Evolutionary conservation across 805 yeast genomes (phyloP).

Genomic region (Saccharomycopsis selenospora): DNA sequence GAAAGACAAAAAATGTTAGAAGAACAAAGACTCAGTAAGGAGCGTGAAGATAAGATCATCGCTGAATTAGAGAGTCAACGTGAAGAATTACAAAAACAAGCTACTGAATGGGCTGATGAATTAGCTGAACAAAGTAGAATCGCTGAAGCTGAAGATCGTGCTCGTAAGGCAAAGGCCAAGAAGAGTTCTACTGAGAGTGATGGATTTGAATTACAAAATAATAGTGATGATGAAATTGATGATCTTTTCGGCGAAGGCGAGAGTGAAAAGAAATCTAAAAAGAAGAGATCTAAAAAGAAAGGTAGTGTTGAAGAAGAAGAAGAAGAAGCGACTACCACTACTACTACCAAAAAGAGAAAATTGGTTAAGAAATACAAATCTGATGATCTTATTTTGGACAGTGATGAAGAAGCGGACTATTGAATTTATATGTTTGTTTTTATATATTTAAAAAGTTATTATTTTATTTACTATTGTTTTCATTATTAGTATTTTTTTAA

Average conservation of each 20-base stretch:
- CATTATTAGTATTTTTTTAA: too few species aligned
- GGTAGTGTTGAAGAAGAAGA: slow-evolving; percentile 25
- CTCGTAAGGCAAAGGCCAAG: slow-evolving; percentile 27
- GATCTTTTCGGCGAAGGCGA: slow-evolving; percentile 23
- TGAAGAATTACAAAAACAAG: slow-evolving; percentile 45
- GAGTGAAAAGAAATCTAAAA: slow-evolving; percentile 22
- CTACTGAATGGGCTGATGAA: slow-evolving; percentile 49
- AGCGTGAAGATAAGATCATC: slow-evolving; percentile 37
- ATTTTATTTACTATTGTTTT: too few species aligned
- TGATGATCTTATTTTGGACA: slow-evolving; percentile 35
- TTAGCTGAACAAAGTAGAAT: slow-evolving; percentile 38
- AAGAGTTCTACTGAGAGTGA: slow-evolving; percentile 25
- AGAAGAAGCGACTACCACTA: slow-evolving; percentile 24
- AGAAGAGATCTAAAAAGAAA: slow-evolving; percentile 9
- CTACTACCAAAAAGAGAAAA: slow-evolving; percentile 25
- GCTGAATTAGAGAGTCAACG: slow-evolving; percentile 44
- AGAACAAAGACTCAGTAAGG: slow-evolving; percentile 42
- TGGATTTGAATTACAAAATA: slow-evolving; percentile 31
- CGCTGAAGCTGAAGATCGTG: slow-evolving; percentile 32
- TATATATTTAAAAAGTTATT: too few species aligned
- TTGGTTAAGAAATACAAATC: slow-evolving; percentile 29
- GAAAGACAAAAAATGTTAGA: slow-evolving; percentile 43
- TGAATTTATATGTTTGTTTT: too few species aligned
- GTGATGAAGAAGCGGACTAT: slow-evolving; percentile 34
- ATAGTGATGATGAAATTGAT: slow-evolving; percentile 33